Evolutionary conservation across 345 rosid species (phyloP), one percentile per base, ranked within the genome.

Genomic region (Salix brachista): DNA sequence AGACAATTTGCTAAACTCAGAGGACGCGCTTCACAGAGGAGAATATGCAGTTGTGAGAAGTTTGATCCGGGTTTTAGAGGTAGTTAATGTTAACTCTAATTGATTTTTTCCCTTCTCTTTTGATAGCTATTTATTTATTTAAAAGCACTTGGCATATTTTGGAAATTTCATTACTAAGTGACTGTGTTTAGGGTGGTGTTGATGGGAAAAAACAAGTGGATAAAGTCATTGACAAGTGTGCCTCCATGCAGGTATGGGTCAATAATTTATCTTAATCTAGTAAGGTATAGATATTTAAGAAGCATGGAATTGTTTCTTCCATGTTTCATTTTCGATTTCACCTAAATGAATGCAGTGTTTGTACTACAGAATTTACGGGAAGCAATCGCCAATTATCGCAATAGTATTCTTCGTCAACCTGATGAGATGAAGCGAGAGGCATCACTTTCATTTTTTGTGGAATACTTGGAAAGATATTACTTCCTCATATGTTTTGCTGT

Each of bases 341-440:
- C 66, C 50, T 48, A 68, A 54, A 72, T 65, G n/a, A 70, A 26
- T 39, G 44, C 11, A 10, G 44, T 73, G 54, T 74, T 56, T 75
- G 80, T 79, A 85, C 80, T 77, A 74, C 94, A 96, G 99, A 96
- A 96, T 80, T 83, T 96, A 81, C 92, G 99, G 41, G 99, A 96
- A 84, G 99, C 97, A 65, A 96, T 96, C 79, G 97, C 91, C 79
- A 85, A 86, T 79, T 91, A 96, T 79, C 97, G 97, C 70, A 96
- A 86, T 79, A 93, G 88, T 83, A 96, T 93, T 86, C 89, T 90
- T 80, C 97, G 88, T 74, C 97, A 96, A 81, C 90, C 97, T 19
- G 99, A 96, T 89, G 99, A 96, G 86, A 91, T 89, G 98, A 93
- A 91, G 92, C 92, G 98, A 84, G 98, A 89, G 86, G 91, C 97